Evolutionary conservation across 2,329 filamentous ascomycete genomes (phyloP).

Genomic region (Ophiostoma tasmaniense): DNA sequence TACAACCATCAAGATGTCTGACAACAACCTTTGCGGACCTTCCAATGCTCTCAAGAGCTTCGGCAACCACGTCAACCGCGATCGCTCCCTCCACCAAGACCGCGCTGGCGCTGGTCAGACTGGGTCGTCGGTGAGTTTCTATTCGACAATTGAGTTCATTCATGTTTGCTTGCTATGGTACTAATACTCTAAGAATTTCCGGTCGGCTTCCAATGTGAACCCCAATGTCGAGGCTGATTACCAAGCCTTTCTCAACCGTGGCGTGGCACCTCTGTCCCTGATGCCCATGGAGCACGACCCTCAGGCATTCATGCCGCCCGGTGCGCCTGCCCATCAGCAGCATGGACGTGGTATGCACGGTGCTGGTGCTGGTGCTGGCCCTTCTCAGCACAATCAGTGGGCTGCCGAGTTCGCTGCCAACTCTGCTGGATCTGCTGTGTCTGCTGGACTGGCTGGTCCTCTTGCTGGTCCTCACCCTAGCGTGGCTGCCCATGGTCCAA

Average conservation of each 20-base stretch:
- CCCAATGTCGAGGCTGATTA: constrained; percentile 17
- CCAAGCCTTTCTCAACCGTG: constrained; percentile 16
- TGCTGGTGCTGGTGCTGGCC: not conserved
- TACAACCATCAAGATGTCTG: constrained; percentile 29
- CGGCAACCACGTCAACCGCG: constrained; percentile 58
- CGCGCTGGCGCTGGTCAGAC: constrained; percentile 35
- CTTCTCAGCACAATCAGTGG: constrained; percentile 10
- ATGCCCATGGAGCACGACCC: constrained; percentile 9
- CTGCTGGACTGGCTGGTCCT: not conserved
- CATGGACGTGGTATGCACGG: not conserved
- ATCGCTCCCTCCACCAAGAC: constrained; percentile 66
- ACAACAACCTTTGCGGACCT: constrained; percentile 54
- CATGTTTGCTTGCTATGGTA: not conserved
- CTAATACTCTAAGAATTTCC: constrained; percentile 17
- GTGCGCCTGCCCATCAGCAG: not conserved
- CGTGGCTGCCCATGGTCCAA: not conserved
- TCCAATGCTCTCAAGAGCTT: constrained; percentile 63
- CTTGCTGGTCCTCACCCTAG: not conserved
- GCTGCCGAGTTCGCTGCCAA: constrained; percentile 17
- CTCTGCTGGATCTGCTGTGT: not conserved
- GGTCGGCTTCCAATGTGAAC: constrained; percentile 13
- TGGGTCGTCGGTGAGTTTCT: constrained; percentile 20
- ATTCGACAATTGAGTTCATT: too few species aligned
- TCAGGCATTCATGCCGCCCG: not conserved
- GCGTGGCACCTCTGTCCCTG: constrained; percentile 1